Evolutionary conservation across 1,284 basidiomycete genomes (phyloP), one percentile per base, ranked within the genome.

Genomic region (Amylostereum areolatum): DNA sequence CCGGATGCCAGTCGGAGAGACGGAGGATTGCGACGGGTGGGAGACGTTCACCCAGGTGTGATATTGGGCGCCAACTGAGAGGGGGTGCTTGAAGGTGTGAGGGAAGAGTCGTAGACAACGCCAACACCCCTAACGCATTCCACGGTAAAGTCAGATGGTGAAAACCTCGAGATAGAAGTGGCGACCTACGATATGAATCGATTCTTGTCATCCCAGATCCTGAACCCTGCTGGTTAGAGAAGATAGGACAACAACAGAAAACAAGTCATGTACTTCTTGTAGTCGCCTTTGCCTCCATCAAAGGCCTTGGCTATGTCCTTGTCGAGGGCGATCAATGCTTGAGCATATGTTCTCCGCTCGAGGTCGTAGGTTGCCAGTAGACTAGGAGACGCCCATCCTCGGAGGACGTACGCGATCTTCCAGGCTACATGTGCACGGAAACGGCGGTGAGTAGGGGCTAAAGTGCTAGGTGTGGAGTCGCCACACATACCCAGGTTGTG

Each of bases 291-390:
- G 6, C 41, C n/a, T 7, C 41, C 41, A 6, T 29, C 27, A 28
- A 43, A 28, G n/a, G 41, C 41, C n/a, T 12, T 24, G 4, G 53
- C 32, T 12, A 51, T 42, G 32, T 49, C 50, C 7, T 45, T 48
- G 43, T 52, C 48, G 10, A 52, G 48, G n/a, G 51, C 18, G 30
- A 55, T 48, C 25, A 52, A 46, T 34, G 37, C 48, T 27, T 45
- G 39, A 1, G 53, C 48, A 36, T 48, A 50, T 3, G 41, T 33
- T 10, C 37, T 41, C 2, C 52, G 49, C 40, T 54, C 52, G 24
- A 31, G 11, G 9, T 35, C 43, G 41, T 54, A 54, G 6, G 49
- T 54, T 31, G 36, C 43, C 1, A 54, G 49, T 11, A 54, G 25
- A 1, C 28, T 42, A 5, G 43, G 41, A 7, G 45, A 40, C 9